A percentile compares a stretch with the other conserved stretches of the same genome.
phyloP scores from a whole-genome alignment of 2,329 filamentous ascomycete genomes.

The Monosporascus ibericus region DNA sequence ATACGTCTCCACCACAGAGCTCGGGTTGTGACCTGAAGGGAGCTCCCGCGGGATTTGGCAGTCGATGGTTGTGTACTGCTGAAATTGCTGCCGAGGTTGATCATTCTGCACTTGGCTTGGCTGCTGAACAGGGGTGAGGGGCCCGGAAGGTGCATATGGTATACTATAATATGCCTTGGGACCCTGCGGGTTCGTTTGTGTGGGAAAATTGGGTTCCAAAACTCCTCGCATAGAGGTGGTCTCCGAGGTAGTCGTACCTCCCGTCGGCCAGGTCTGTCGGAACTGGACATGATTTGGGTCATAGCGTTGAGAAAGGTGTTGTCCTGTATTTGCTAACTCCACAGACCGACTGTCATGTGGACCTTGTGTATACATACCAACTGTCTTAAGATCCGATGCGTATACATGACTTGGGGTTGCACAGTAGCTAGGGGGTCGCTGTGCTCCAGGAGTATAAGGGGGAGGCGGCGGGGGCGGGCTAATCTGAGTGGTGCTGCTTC shows the following conservation, averaged over 20 bases:
- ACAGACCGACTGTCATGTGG: neutral
- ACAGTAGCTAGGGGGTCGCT: conserved; percentile 4
- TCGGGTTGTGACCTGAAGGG: neutral
- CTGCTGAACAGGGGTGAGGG: neutral
- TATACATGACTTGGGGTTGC: neutral
- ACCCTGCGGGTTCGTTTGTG: too few species aligned
- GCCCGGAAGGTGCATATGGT: neutral
- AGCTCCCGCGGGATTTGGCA: neutral
- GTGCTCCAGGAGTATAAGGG: conserved; percentile 1
- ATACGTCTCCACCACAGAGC: neutral
- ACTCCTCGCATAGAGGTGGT: too few species aligned
- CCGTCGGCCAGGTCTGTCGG: neutral
- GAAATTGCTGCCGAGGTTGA: neutral
- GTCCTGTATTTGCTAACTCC: neutral
- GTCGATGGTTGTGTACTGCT: neutral
- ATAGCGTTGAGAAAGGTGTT: neutral
- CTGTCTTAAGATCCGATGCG: neutral
- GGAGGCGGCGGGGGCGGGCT: neutral
- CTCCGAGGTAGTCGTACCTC: neutral
- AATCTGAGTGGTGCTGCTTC: neutral
- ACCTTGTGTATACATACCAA: neutral
- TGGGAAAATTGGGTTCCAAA: too few species aligned
- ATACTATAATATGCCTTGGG: neutral
- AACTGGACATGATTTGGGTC: neutral
- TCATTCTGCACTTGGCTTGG: neutral